These are phyloP conservation scores for Aspergillus haitiensis DNA, from an alignment of 495 filamentous ascomycete species.

Conservation along the genomic window DNA sequence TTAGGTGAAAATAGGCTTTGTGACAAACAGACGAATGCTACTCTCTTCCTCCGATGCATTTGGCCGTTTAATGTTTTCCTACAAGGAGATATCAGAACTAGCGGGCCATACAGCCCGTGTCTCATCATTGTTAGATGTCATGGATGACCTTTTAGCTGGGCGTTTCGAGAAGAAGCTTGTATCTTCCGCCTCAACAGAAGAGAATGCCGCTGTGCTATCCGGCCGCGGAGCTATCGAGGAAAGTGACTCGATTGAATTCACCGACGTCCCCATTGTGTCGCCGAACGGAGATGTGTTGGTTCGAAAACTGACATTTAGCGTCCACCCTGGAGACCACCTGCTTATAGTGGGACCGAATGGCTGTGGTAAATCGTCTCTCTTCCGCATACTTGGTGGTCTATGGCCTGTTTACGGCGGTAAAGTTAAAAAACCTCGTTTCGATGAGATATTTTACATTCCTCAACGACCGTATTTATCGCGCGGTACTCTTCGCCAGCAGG, in stretches of 20 bases:
- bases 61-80: constrained; percentile 95
- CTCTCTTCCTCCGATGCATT: constrained; percentile 93
- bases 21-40: constrained; percentile 90
- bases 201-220: constrained; percentile 75
- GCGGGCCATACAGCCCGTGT: constrained; percentile 94
- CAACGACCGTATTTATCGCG: constrained; percentile 91
- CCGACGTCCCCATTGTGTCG: constrained; percentile 91
- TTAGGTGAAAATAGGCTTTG: constrained; percentile 57
- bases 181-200: constrained; percentile 75
- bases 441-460: constrained; percentile 97
- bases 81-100: constrained; percentile 94
- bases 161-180: constrained; percentile 95
- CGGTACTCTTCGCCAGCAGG: constrained; percentile 87
- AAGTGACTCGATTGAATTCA: constrained; percentile 82
- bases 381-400: constrained; percentile 91
- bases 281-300: constrained; percentile 94
- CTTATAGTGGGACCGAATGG: constrained; percentile 96
- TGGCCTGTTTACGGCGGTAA: constrained; percentile 98
- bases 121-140: constrained; percentile 82
- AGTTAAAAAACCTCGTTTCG: constrained; percentile 83
- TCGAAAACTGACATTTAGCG: constrained; percentile 76
- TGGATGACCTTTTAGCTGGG: constrained; percentile 86
- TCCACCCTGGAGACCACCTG: constrained; percentile 83
- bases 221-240: constrained; percentile 76
- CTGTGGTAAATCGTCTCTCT: constrained; percentile 93